phyloP scores from a whole-genome alignment of 805 yeast genomes.

The Gaillardinia entomophila region DNA sequence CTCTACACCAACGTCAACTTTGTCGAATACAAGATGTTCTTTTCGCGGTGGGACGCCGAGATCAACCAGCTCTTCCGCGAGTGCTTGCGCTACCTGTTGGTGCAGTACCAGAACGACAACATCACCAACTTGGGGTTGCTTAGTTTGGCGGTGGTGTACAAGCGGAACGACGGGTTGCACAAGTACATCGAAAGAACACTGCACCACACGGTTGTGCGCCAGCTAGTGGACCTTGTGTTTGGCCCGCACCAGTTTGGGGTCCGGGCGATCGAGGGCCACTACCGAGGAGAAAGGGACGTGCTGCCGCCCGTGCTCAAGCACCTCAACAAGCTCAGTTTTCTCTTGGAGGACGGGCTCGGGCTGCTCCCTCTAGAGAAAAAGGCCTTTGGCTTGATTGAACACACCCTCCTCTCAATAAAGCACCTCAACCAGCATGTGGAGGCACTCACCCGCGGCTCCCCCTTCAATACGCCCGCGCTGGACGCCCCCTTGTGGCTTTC shows the following conservation, averaged over 20 bases:
- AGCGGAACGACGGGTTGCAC: slow-evolving; percentile 16
- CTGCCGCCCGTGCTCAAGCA: slow-evolving; percentile 31
- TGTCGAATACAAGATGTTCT: slow-evolving; percentile 25
- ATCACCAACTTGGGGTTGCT: slow-evolving; percentile 25
- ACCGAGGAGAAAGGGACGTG: no score
- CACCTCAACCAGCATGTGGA: slow-evolving; percentile 21
- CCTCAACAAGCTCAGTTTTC: slow-evolving; percentile 42
- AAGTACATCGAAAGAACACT: slow-evolving; percentile 7
- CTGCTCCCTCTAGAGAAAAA: slow-evolving; percentile 6
- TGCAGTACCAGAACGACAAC: slow-evolving; percentile 15
- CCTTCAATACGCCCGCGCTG: no score
- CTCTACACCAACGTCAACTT: slow-evolving; percentile 21
- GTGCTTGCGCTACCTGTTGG: slow-evolving; percentile 17
- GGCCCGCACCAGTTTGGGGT: no score
- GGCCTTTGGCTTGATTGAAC: slow-evolving; percentile 13
- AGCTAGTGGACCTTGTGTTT: background rate
- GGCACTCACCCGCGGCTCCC: slow-evolving; percentile 8
- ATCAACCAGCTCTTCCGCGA: slow-evolving; percentile 21
- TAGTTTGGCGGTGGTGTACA: slow-evolving; percentile 27
- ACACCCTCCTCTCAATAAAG: slow-evolving; percentile 16
- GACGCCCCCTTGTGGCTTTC: slow-evolving; percentile 24
- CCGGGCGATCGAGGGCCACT: no score
- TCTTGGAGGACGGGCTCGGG: slow-evolving; percentile 34
- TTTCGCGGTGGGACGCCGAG: slow-evolving; percentile 28
- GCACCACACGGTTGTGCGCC: background rate